phyloP scores from a whole-genome alignment of 208 protist genomes.

The Leishmania guyanensis region DNA sequence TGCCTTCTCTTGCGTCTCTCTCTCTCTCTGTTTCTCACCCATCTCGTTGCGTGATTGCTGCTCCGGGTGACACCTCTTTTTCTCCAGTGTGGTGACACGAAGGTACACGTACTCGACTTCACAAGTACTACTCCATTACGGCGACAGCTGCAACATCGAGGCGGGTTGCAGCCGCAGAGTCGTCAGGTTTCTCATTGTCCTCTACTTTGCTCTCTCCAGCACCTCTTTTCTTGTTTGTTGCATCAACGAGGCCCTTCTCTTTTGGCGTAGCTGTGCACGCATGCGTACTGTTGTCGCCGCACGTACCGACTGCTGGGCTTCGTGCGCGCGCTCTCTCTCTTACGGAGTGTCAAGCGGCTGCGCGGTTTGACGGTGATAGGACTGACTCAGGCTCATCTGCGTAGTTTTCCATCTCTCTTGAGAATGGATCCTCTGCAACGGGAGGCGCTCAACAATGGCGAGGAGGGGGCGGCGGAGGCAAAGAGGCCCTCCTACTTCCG shows the following conservation, averaged over 20 bases:
- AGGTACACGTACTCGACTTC: background rate
- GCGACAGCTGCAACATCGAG: background rate
- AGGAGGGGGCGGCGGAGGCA: slow-evolving; percentile 4
- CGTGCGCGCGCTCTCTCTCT: background rate
- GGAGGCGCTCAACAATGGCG: background rate
- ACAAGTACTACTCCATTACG: background rate
- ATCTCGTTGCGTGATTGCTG: background rate
- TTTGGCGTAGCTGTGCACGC: background rate
- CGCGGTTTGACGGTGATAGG: background rate
- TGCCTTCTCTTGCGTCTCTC: background rate
- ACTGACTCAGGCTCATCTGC: background rate
- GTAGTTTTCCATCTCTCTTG: background rate
- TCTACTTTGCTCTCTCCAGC: background rate
- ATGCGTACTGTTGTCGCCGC: background rate
- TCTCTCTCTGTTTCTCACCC: background rate
- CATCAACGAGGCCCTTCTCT: background rate
- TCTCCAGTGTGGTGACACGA: background rate
- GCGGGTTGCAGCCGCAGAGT: background rate
- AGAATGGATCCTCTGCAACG: slow-evolving; percentile 26
- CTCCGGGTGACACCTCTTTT: background rate
- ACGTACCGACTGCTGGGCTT: background rate
- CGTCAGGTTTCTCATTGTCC: background rate
- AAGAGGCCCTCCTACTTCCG: slow-evolving; percentile 63
- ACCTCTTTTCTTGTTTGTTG: background rate
- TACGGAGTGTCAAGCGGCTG: background rate